phyloP scores from a whole-genome alignment of 306 rosid genomes.

The Erythrophleum fordii region DNA sequence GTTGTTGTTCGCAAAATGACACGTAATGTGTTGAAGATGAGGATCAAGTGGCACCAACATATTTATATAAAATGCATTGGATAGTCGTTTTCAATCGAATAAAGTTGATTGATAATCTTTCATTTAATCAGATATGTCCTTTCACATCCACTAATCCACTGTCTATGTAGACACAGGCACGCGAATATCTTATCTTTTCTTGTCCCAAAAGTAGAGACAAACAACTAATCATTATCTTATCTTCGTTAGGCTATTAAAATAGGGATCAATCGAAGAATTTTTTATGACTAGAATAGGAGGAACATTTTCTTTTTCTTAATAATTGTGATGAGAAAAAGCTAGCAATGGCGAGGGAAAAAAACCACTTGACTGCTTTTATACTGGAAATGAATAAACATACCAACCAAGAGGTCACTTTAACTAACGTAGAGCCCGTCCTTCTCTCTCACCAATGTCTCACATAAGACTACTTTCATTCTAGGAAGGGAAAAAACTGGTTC shows the following conservation, averaged over 20 bases:
- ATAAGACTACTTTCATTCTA: no score
- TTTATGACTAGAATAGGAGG: not conserved
- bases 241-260: not conserved
- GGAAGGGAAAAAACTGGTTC: no score
- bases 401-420: no score
- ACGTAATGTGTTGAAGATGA: not conserved
- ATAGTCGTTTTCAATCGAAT: conserved; percentile 16
- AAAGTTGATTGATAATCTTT: conserved; percentile 10
- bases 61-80: not conserved
- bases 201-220: not conserved
- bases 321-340: not conserved
- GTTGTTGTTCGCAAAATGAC: not conserved
- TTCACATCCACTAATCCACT: conserved; percentile 20
- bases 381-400: no score
- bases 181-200: conserved; percentile 27
- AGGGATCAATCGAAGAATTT: not conserved
- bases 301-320: not conserved
- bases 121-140: not conserved
- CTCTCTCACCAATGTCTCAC: no score
- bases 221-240: conserved; percentile 9
- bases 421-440: no score
- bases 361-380: no score
- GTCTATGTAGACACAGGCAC: not conserved
- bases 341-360: no score
- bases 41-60: not conserved